phyloP scores from a whole-genome alignment of 176 grass and related monocot genomes.

The Musa itinerans region DNA sequence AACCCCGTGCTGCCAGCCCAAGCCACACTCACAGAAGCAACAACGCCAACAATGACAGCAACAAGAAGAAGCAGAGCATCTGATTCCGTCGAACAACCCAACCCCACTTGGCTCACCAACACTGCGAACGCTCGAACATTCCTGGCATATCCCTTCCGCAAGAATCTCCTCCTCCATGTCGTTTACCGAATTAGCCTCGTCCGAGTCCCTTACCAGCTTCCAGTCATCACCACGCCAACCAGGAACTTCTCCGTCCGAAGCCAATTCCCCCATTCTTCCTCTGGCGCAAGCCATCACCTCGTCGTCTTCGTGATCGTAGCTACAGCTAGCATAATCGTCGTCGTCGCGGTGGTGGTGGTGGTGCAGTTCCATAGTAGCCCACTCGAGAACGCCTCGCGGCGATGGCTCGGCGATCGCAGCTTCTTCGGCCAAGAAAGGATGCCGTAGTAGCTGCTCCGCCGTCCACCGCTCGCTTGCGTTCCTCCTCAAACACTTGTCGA shows the following conservation, averaged over 20 bases:
- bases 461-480: conserved; percentile 60
- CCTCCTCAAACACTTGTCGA: conserved; percentile 68
- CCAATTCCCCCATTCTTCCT: not conserved
- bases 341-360: conserved; percentile 18
- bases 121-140: too few relatives aligned
- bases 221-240: not conserved
- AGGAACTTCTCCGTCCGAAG: not conserved
- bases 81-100: not conserved
- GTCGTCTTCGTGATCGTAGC: not conserved
- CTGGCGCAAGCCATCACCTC: not conserved
- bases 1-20: too few relatives aligned
- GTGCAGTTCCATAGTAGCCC: conserved; percentile 20
- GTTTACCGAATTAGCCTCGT: not conserved
- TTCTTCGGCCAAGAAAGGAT: conserved; percentile 57
- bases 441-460: conserved; percentile 55
- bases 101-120: too few relatives aligned
- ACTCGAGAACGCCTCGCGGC: conserved; percentile 59
- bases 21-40: not conserved
- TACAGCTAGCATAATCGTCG: not conserved
- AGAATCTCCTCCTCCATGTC: not conserved
- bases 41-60: not conserved
- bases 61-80: not conserved
- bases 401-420: conserved; percentile 21
- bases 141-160: too few relatives aligned
- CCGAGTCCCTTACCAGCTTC: not conserved